These are phyloP conservation scores for Leccinum boreale DNA, from an alignment of 768 basidiomycete genomes.

Conservation along the genomic window DNA sequence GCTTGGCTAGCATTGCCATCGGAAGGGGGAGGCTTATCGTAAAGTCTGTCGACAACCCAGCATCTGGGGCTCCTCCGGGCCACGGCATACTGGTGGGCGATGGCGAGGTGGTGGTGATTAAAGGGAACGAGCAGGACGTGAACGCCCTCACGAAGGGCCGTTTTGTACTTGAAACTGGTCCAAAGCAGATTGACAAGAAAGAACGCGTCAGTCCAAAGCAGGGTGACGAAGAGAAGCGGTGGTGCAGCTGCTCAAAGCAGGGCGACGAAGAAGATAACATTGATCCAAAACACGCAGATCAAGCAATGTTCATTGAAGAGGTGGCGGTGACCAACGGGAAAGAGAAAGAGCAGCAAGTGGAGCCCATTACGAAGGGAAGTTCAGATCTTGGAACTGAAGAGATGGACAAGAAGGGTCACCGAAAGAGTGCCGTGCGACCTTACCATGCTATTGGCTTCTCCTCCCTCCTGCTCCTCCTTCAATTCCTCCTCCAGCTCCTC, in stretches of 20 bases:
- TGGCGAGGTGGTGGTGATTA: conserved; percentile 24
- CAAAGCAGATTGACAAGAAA: too few species aligned
- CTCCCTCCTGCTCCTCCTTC: conserved; percentile 27
- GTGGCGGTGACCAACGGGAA: neutral
- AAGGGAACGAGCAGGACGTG: conserved; percentile 27
- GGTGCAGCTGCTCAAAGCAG: neutral
- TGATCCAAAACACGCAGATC: neutral
- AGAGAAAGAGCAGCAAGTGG: neutral
- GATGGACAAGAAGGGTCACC: neutral
- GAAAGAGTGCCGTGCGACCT: neutral
- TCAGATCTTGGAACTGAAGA: too few species aligned
- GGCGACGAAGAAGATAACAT: neutral
- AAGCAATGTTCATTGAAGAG: neutral
- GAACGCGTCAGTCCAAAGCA: neutral
- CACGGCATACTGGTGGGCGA: conserved; percentile 26
- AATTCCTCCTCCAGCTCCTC: conserved; percentile 34
- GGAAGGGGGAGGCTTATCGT: conserved; percentile 25
- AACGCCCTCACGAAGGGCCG: conserved; percentile 28
- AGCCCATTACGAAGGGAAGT: neutral
- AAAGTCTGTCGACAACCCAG: conserved; percentile 10
- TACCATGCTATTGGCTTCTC: conserved; percentile 24
- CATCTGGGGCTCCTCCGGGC: conserved; percentile 22
- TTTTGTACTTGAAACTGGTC: conserved; percentile 21
- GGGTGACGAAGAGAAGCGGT: neutral
- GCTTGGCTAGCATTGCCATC: conserved; percentile 23